Evolutionary conservation across 768 basidiomycete species (phyloP).

Genomic region (Trametes villosa): DNA sequence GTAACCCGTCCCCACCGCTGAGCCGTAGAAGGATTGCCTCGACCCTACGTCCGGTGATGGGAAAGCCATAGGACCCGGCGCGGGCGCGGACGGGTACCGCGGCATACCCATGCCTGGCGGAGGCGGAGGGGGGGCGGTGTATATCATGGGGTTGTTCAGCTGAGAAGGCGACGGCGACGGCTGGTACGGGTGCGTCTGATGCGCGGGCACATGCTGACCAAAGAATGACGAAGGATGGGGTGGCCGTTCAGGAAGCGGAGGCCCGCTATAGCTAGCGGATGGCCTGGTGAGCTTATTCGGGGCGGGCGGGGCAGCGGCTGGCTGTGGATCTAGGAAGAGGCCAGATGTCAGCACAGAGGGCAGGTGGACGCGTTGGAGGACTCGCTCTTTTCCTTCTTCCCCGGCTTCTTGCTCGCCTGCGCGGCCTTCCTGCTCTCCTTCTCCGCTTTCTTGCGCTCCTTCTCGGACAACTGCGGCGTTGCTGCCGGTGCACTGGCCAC

Average conservation of each 20-base stretch:
- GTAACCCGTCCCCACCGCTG: background rate
- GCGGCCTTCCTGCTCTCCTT: slow-evolving; percentile 44
- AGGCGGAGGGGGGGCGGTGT: slow-evolving; percentile 40
- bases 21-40: slow-evolving; percentile 3
- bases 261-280: background rate
- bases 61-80: slow-evolving; percentile 2
- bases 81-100: background rate
- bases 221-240: background rate
- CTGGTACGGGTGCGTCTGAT: slow-evolving; percentile 42
- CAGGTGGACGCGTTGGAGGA: background rate
- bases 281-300: slow-evolving; percentile 14
- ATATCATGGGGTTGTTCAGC: slow-evolving; percentile 45
- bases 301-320: background rate
- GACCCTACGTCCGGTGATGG: background rate
- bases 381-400: slow-evolving; percentile 22
- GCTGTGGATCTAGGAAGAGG: background rate
- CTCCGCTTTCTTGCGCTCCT: slow-evolving; percentile 36
- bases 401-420: slow-evolving; percentile 36
- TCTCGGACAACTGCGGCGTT: slow-evolving; percentile 20
- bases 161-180: slow-evolving; percentile 49
- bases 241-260: slow-evolving; percentile 1
- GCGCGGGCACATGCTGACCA: slow-evolving; percentile 34
- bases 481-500: background rate
- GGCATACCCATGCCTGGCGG: background rate
- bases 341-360: background rate